Evolutionary conservation across 768 basidiomycete genomes (phyloP), one percentile per base, ranked within the genome.

Genomic region (Xerocomellus chrysenteron): DNA sequence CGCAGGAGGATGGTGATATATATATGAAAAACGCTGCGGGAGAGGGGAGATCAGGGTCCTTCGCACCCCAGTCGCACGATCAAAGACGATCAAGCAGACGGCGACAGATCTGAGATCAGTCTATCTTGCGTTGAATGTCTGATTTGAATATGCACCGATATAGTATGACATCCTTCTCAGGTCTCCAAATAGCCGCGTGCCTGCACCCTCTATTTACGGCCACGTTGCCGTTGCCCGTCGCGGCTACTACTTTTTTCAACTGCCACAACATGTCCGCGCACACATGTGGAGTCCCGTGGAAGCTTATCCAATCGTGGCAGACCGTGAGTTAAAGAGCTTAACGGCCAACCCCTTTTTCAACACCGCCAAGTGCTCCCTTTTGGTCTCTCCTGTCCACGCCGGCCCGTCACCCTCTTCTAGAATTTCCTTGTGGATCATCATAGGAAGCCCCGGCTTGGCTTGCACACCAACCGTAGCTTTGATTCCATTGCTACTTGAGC

Each of bases 141-240:
- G 68, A 69, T 78, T 80, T 74, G 71, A 68, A 64, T 69, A 70
- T 61, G 35, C 54, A 63, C 71, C 65, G 67, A 74, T 67, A 52
- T 53, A 35, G 55, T 4, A 65, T 68, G 65, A 60, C 65, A 70
- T 52, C 56, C 58, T 63, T 66, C 59, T 75, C 69, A 28, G 26
- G 71, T 75, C 72, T 78, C 74, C 75, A 76, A 74, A 74, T 74
- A 76, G 73, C 80, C 82, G 80, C 80, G 80, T 82, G 80, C 82
- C 81, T 82, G 77, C 77, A 51, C 58, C 54, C 62, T 50, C 69
- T 65, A 65, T 64, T 72, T 70, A 59, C 53, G 74, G 76, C 74
- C 68, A 73, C 78, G 74, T 80, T 76, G 74, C 78, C 80, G 79
- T 76, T 68, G 67, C 56, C 70, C 68, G 73, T 73, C 76, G 55